A percentile compares a stretch with the other conserved stretches of the same genome.
Conservation (phyloP, 139 green algal species). For the Pycnococcus provasolii region DNA sequence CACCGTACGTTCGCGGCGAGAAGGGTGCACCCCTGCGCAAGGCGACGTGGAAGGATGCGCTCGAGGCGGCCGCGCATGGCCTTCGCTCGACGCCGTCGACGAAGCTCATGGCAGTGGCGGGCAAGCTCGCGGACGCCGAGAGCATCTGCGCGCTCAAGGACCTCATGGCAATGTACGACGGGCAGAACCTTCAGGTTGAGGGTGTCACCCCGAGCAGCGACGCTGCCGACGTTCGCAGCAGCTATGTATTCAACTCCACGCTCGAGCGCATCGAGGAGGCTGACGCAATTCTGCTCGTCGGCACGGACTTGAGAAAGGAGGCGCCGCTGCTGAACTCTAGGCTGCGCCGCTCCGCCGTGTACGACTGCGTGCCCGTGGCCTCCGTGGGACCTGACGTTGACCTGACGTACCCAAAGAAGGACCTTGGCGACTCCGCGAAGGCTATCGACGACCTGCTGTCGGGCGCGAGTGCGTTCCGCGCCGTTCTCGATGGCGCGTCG, state of each 20-base stretch:
- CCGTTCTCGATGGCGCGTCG: constrained; percentile 61
- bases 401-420: constrained; percentile 80
- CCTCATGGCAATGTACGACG: constrained; percentile 51
- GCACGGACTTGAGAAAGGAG: constrained; percentile 84
- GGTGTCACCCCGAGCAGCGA: constrained; percentile 16
- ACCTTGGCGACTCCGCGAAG: constrained; percentile 62
- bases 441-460: constrained; percentile 51
- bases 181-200: constrained; percentile 54
- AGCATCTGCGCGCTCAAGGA: constrained; percentile 77
- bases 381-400: constrained; percentile 66
- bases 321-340: constrained; percentile 88
- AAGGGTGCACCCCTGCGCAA: constrained; percentile 37
- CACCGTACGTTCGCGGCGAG: constrained; percentile 62
- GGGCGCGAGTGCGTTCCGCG: constrained; percentile 43
- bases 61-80: constrained; percentile 40
- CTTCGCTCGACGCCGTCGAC: no score
- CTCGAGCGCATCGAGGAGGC: constrained; percentile 78
- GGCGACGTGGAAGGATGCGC: constrained; percentile 60
- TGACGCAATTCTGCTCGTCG: constrained; percentile 80
- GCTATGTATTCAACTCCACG: constrained; percentile 82
- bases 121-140: constrained; percentile 89
- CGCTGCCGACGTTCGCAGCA: constrained; percentile 69
- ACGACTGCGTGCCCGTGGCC: constrained; percentile 50
- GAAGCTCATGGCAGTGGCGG: constrained; percentile 62
- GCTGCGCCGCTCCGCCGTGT: constrained; percentile 51